phyloP scores from a whole-genome alignment of 805 yeast genomes.

The Lipomyces yamanashiensis region DNA sequence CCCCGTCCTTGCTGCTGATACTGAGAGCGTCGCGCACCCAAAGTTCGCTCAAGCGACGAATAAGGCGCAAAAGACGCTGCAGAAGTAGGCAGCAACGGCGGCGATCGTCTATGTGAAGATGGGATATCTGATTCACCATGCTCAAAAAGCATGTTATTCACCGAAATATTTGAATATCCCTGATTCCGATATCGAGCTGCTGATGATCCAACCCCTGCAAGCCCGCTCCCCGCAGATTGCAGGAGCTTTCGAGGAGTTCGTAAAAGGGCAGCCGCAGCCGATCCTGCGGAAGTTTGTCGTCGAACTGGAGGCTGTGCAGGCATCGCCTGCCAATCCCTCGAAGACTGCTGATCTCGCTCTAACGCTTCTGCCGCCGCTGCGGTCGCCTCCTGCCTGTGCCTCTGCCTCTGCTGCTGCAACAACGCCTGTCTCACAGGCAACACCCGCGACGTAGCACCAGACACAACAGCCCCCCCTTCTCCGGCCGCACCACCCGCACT shows the following conservation, averaged over 20 bases:
- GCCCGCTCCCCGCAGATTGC: slow-evolving; percentile 10
- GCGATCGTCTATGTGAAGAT: slow-evolving; percentile 63
- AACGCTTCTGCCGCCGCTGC: not conserved
- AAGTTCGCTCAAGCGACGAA: slow-evolving; percentile 4
- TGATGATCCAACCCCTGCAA: not conserved
- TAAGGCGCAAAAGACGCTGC: slow-evolving; percentile 15
- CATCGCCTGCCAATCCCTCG: not conserved
- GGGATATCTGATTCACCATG: slow-evolving; percentile 77
- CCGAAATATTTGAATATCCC: slow-evolving; percentile 76
- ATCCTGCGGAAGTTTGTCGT: slow-evolving; percentile 9
- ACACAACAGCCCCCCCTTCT: too few relatives aligned
- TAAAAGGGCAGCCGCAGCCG: slow-evolving; percentile 14
- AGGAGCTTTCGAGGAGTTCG: slow-evolving; percentile 15
- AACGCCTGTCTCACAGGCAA: slow-evolving; percentile 42
- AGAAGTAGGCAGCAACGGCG: slow-evolving; percentile 33
- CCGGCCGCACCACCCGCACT: not conserved
- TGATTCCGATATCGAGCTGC: slow-evolving; percentile 8
- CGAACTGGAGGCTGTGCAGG: not conserved
- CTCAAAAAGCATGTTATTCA: slow-evolving; percentile 75
- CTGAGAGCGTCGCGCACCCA: not conserved
- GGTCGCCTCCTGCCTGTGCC: too few relatives aligned
- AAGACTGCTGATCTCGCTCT: not conserved
- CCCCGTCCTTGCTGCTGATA: not conserved
- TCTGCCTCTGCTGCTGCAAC: not conserved
- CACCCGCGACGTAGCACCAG: slow-evolving; percentile 42